Evolutionary conservation across 2,329 filamentous ascomycete species (phyloP).

Genomic region (Sclerotinia trifoliorum): DNA sequence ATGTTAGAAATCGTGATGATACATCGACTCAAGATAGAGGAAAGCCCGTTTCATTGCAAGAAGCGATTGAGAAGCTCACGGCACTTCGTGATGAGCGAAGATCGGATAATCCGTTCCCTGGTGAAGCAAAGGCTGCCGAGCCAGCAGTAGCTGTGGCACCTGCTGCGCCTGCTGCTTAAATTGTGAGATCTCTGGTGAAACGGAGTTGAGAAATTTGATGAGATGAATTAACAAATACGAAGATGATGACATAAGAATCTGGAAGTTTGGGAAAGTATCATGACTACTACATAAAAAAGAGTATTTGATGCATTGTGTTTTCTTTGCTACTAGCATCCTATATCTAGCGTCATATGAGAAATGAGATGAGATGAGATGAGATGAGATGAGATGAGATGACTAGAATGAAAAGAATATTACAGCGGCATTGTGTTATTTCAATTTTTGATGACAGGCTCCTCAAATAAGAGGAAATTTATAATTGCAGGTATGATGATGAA

Average conservation of each 20-base stretch:
- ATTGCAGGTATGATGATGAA: neutral
- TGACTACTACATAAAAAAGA: neutral
- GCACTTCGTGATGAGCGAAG: conserved; percentile 50
- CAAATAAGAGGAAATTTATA: neutral
- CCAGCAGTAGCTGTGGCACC: neutral
- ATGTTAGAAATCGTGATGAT: conserved; percentile 64
- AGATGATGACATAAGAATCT: conserved; percentile 1
- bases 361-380: neutral
- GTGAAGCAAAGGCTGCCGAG: conserved; percentile 26
- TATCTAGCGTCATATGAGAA: neutral
- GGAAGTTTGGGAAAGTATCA: neutral
- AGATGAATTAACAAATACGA: neutral
- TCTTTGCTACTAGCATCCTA: conserved; percentile 5
- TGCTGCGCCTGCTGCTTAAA: neutral
- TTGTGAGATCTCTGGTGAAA: neutral
- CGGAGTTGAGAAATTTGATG: neutral
- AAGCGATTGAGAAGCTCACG: conserved; percentile 56
- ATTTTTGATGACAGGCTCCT: too few species aligned
- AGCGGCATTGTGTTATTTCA: neutral
- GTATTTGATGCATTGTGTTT: conserved; percentile 1
- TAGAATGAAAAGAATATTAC: conserved; percentile 7
- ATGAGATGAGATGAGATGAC: neutral
- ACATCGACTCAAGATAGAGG: conserved; percentile 60
- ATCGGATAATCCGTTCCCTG: conserved; percentile 43
- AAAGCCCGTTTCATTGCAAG: conserved; percentile 56